phyloP scores from a whole-genome alignment of 2,329 filamentous ascomycete genomes.

The Fusarium continuum region DNA sequence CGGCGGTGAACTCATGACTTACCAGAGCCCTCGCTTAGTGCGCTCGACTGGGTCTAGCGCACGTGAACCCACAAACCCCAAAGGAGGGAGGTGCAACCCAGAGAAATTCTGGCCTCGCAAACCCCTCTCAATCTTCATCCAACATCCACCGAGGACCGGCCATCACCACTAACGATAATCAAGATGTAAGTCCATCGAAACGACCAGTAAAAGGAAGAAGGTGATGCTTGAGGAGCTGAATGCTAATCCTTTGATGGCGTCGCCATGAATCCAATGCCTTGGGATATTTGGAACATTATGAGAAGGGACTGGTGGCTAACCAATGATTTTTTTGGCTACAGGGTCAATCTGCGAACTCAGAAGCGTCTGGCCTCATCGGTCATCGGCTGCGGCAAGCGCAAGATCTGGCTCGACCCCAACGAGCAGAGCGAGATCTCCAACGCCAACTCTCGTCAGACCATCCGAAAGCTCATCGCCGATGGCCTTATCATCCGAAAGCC shows the following conservation, averaged over 20 bases:
- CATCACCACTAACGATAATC: conserved; percentile 54
- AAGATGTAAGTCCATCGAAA: conserved; percentile 55
- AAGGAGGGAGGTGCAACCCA: conserved; percentile 47
- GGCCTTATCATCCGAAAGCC: conserved; percentile 99
- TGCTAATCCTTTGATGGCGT: conserved; percentile 33
- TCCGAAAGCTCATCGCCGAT: conserved; percentile 99
- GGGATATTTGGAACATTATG: conserved; percentile 11
- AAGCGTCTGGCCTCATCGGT: conserved; percentile 99
- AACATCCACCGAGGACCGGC: conserved; percentile 53
- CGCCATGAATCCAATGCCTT: conserved; percentile 15
- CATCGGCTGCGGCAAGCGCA: conserved; percentile 98
- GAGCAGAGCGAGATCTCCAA: conserved; percentile 99
- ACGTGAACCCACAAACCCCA: conserved; percentile 56
- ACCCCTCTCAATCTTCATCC: conserved; percentile 53
- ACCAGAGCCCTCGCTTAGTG: conserved; percentile 55
- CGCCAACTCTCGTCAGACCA: conserved; percentile 99
- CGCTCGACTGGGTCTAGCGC: conserved; percentile 46
- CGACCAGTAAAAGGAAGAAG: conserved; percentile 27
- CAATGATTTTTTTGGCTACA: conserved; percentile 53
- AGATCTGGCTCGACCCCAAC: conserved; percentile 99
- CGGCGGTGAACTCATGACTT: conserved; percentile 42
- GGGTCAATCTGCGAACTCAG: conserved; percentile 99
- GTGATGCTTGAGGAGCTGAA: conserved; percentile 23
- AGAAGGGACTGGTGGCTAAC: conserved; percentile 44
- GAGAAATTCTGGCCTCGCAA: conserved; percentile 54